phyloP scores from a whole-genome alignment of 2,329 filamentous ascomycete genomes.

The Xylariaceae sp. region DNA sequence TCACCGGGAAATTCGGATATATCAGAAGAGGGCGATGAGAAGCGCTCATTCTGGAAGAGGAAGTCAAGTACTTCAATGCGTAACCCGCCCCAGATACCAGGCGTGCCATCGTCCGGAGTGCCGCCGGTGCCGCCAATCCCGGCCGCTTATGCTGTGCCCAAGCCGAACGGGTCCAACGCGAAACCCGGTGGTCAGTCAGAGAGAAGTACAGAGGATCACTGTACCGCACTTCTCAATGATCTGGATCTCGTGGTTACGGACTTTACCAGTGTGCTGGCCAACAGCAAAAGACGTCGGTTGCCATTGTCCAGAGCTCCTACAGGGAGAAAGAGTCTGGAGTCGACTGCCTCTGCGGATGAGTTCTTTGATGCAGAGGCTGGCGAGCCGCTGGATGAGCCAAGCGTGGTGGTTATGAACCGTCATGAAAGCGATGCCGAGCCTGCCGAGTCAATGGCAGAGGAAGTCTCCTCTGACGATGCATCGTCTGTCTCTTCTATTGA shows the following conservation, averaged over 20 bases:
- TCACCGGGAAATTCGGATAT: slow-evolving; percentile 38
- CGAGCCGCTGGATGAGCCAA: slow-evolving; percentile 49
- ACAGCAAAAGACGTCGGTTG: slow-evolving; percentile 71
- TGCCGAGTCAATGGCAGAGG: slow-evolving; percentile 50
- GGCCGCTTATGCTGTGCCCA: slow-evolving; percentile 31
- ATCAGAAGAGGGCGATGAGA: slow-evolving; percentile 54
- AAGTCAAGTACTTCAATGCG: slow-evolving; percentile 59
- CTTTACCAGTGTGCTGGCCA: slow-evolving; percentile 70
- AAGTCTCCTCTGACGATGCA: slow-evolving; percentile 48
- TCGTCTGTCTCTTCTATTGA: slow-evolving; percentile 57
- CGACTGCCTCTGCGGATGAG: slow-evolving; percentile 70
- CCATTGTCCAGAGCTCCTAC: slow-evolving; percentile 47
- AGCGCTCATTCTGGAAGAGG: slow-evolving; percentile 83
- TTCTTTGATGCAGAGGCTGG: slow-evolving; percentile 88
- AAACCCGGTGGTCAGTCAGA: slow-evolving; percentile 46
- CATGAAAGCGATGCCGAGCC: slow-evolving; percentile 66
- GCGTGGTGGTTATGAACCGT: slow-evolving; percentile 67
- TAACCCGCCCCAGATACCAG: slow-evolving; percentile 37
- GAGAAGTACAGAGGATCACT: slow-evolving; percentile 71
- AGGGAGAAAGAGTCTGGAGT: slow-evolving; percentile 68
- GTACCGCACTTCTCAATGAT: slow-evolving; percentile 75
- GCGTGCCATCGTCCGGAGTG: slow-evolving; percentile 37
- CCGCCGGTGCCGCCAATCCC: slow-evolving; percentile 35
- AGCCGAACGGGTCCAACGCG: slow-evolving; percentile 29
- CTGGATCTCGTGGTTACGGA: slow-evolving; percentile 78